Percentiles rank a stretch among this genome's conserved stretches.
Evolutionary conservation across 2,329 filamentous ascomycete species (phyloP).

Genomic region (Trichophyton equinum): DNA sequence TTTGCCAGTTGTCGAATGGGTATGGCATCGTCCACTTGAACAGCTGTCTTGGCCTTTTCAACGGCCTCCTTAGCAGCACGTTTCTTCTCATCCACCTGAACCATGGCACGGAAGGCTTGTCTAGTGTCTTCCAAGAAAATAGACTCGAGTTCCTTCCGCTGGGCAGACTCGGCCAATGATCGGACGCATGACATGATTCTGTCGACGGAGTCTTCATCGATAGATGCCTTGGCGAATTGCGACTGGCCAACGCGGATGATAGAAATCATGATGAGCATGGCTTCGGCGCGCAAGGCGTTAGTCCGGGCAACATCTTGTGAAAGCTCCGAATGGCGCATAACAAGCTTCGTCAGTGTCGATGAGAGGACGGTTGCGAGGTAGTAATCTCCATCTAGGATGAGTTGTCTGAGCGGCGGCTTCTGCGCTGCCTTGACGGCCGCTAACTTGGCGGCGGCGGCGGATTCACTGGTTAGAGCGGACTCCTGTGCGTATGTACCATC

Average conservation of each 20-base stretch:
- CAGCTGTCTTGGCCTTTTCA: constrained; percentile 83
- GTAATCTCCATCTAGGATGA: constrained; percentile 94
- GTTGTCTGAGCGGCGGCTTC: constrained; percentile 85
- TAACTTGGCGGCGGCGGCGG: constrained; percentile 74
- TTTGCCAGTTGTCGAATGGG: constrained; percentile 84
- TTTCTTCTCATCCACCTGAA: constrained; percentile 95
- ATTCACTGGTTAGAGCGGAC: constrained; percentile 85
- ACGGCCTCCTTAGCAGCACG: constrained; percentile 85
- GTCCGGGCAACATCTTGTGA: constrained; percentile 75
- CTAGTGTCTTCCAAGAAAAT: constrained; percentile 91
- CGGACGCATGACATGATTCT: constrained; percentile 96
- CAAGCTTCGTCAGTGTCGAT: constrained; percentile 88
- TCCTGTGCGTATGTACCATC: constrained; percentile 98
- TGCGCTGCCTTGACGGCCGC: constrained; percentile 95
- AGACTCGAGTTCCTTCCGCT: constrained; percentile 80
- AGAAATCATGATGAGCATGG: constrained; percentile 99
- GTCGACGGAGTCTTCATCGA: constrained; percentile 97
- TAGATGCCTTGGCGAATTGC: constrained; percentile 94
- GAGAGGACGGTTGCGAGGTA: constrained; percentile 92
- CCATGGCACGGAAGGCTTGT: constrained; percentile 93
- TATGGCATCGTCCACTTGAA: constrained; percentile 92
- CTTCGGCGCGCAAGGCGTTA: constrained; percentile 87
- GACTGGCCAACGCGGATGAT: constrained; percentile 96
- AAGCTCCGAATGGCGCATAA: constrained; percentile 93
- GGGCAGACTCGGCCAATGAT: constrained; percentile 75